phyloP scores from a whole-genome alignment of 1,284 basidiomycete species.

The Hypsizygus ulmarius region DNA sequence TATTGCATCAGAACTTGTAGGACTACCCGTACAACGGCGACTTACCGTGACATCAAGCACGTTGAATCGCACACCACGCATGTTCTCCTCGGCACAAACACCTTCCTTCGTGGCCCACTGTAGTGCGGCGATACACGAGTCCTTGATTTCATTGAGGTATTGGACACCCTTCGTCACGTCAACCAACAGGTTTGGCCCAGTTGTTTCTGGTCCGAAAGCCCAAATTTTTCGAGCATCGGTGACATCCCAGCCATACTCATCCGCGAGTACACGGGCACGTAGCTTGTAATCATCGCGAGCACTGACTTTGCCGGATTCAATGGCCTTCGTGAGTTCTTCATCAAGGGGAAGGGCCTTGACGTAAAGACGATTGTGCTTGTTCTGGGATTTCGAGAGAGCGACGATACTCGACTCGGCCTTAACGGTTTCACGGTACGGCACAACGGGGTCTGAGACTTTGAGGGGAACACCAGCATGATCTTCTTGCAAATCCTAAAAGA shows the following conservation, averaged over 20 bases:
- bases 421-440: slow-evolving; percentile 98
- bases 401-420: slow-evolving; percentile 94
- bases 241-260: slow-evolving; percentile 98
- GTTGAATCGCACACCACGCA: slow-evolving; percentile 98
- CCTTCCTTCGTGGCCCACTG: slow-evolving; percentile 99
- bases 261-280: slow-evolving; percentile 94
- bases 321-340: slow-evolving; percentile 92
- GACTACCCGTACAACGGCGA: neutral
- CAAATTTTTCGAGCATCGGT: slow-evolving; percentile 99
- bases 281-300: slow-evolving; percentile 97
- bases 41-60: slow-evolving; percentile 85
- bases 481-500: slow-evolving; percentile 89
- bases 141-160: slow-evolving; percentile 99
- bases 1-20: neutral
- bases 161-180: slow-evolving; percentile 99
- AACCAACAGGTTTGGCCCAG: slow-evolving; percentile 95
- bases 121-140: slow-evolving; percentile 98
- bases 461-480: slow-evolving; percentile 99
- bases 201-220: slow-evolving; percentile 99
- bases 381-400: slow-evolving; percentile 98
- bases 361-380: slow-evolving; percentile 99
- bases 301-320: slow-evolving; percentile 85
- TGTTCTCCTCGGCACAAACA: slow-evolving; percentile 95
- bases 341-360: slow-evolving; percentile 91
- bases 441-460: slow-evolving; percentile 98